Conservation (phyloP, 208 protist species). For the Wallacemonas sp. region DNA sequence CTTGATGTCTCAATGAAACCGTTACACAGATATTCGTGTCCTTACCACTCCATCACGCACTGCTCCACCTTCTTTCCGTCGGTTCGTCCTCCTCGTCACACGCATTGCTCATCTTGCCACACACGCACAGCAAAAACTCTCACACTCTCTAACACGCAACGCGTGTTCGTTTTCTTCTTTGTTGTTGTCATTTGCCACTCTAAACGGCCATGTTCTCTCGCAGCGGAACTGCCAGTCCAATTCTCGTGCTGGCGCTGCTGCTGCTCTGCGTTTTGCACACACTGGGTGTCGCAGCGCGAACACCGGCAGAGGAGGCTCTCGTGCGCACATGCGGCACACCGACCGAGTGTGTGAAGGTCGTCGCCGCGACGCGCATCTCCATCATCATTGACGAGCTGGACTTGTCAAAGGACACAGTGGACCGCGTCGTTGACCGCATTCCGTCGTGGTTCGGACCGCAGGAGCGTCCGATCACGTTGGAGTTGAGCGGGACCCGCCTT, state of each 20-base stretch:
- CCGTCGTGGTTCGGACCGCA: slow-evolving; percentile 42
- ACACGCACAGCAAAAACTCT: too few species aligned
- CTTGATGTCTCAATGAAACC: too few species aligned
- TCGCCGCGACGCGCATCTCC: slow-evolving; percentile 7
- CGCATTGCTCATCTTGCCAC: too few species aligned
- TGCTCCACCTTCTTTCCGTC: too few species aligned
- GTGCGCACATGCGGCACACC: slow-evolving; percentile 11
- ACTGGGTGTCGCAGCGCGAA: background rate
- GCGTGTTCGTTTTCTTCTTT: too few species aligned
- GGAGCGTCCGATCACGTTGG: slow-evolving; percentile 28
- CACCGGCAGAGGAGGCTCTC: background rate
- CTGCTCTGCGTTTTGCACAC: background rate
- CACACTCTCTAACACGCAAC: too few species aligned
- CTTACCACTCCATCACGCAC: too few species aligned
- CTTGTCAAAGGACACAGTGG: slow-evolving; percentile 34
- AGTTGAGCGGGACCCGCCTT: slow-evolving; percentile 25
- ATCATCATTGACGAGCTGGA: slow-evolving; percentile 26
- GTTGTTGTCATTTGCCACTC: too few species aligned
- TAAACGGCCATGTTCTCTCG: background rate
- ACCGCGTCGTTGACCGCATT: slow-evolving; percentile 29
- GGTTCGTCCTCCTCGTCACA: too few species aligned
- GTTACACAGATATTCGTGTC: too few species aligned
- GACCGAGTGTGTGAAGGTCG: slow-evolving; percentile 17
- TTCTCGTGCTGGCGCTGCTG: background rate
- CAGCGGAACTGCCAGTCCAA: background rate